A percentile compares a stretch with the other conserved stretches of the same genome.
These are phyloP conservation scores for Kwoniella sp. DNA, from an alignment of 768 basidiomycete genomes.

Conservation along the genomic window DNA sequence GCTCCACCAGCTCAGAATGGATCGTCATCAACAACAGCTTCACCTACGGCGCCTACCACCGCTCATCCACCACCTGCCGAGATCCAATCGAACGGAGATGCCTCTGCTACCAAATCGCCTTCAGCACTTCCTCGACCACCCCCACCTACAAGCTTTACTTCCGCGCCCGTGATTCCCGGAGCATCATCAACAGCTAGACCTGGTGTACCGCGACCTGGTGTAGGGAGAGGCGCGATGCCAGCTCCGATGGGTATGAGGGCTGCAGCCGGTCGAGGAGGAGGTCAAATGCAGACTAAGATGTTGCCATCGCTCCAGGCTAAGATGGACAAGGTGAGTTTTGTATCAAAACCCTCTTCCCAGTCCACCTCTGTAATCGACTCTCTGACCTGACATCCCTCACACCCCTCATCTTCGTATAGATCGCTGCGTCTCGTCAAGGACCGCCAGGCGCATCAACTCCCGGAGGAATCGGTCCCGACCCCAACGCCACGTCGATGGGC, in stretches of 20 bases:
- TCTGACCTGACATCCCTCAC: neutral
- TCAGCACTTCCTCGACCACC: constrained; percentile 19
- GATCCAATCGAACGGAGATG: neutral
- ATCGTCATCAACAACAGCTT: neutral
- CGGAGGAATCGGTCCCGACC: constrained; percentile 35
- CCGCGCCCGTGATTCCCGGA: constrained; percentile 23
- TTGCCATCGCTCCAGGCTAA: constrained; percentile 89
- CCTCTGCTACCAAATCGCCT: constrained; percentile 4
- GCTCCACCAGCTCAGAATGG: neutral
- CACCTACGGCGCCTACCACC: constrained; percentile 20
- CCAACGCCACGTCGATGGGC: constrained; percentile 51
- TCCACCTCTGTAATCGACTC: neutral
- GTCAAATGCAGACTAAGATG: constrained; percentile 58
- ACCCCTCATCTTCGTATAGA: constrained; percentile 18
- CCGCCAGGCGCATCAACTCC: constrained; percentile 23
- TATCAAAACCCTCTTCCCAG: no score
- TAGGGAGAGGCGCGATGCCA: constrained; percentile 31
- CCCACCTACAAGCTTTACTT: constrained; percentile 18
- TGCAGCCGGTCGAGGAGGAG: constrained; percentile 20
- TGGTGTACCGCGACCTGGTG: constrained; percentile 11
- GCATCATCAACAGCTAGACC: constrained; percentile 2
- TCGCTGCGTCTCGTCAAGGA: constrained; percentile 40
- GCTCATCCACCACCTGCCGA: constrained; percentile 18
- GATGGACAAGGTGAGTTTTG: constrained; percentile 76
- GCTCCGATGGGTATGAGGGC: constrained; percentile 49